Evolutionary conservation across 805 yeast genomes (phyloP), one percentile per base, ranked within the genome.

Genomic region (Yarrowia sp.): DNA sequence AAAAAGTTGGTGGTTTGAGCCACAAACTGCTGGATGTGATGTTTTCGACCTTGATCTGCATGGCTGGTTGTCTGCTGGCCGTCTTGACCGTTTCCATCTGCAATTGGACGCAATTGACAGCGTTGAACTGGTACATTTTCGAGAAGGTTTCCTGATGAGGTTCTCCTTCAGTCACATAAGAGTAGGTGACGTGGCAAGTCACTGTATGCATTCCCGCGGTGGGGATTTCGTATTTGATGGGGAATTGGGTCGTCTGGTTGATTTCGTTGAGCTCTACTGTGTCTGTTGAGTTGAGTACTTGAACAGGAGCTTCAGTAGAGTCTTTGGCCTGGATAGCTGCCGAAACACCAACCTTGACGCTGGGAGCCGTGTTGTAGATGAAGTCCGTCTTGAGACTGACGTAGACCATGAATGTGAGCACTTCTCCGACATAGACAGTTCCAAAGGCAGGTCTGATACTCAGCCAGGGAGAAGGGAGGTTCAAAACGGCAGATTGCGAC

Each of bases 361-460:
- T 32, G 14, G 61, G 46, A 5, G 30, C 26, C 3, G 61, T 54
- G 46, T 54, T 54, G 61, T 54, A 54, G 7, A 54, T 26, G 24
- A 54, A 54, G 17, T 54, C 61, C 12, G 44, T 54, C 16, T 54
- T 36, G 32, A 54, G 46, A 36, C 61, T 54, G 22, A 69, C 66
- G 12, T 67, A 65, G 17, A 74, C 51, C 46, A 74, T 56, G 58
- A 74, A 69, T 2, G 66, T 44, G 64, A 73, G 70, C 66, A 69
- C 68, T 66, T 75, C 78, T 17, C 78, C 78, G 0, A 71, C 73
- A 61, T 71, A 74, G 30, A 71, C 72, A 1, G 67, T 67, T 22
- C 73, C 73, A 59, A 70, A 65, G n/a, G 69, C 30, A n/a, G 68
- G 51, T 2, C 76, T 73, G 46, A 54, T 54, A 5, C 61, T 54